Conservation (phyloP, 371 early-diverging fungal genomes). For the Umbelopsis sp. region DNA sequence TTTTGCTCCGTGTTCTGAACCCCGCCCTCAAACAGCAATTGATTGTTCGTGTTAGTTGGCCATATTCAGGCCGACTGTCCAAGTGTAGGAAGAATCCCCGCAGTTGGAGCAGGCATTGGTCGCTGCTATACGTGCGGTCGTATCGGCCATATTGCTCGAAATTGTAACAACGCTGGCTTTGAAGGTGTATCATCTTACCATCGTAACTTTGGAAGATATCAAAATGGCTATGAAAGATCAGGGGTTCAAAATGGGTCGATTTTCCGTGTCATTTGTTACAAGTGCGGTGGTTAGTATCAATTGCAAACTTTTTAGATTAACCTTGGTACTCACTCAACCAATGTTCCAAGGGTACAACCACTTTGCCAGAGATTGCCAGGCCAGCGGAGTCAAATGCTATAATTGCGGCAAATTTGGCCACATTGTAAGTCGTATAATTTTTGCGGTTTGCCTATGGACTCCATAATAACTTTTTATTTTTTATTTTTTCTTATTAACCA, state of each 20-base stretch:
- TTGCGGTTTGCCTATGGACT: not conserved
- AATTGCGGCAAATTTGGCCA: slow-evolving; percentile 65
- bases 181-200: slow-evolving; percentile 25
- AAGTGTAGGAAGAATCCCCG: slow-evolving; percentile 27
- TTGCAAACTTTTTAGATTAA: not conserved
- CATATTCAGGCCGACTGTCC: slow-evolving; percentile 66
- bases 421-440: slow-evolving; percentile 36
- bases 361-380: slow-evolving; percentile 67
- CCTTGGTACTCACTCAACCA: no score
- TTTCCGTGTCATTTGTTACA: slow-evolving; percentile 55
- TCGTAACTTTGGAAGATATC: slow-evolving; percentile 15
- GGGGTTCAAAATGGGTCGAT: slow-evolving; percentile 20
- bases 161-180: slow-evolving; percentile 45
- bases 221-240: slow-evolving; percentile 16
- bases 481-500: not conserved
- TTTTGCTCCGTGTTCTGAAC: not conserved
- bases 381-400: slow-evolving; percentile 62
- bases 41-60: slow-evolving; percentile 43
- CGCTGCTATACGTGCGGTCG: slow-evolving; percentile 64
- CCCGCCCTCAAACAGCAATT: not conserved
- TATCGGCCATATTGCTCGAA: slow-evolving; percentile 63
- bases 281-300: slow-evolving; percentile 48
- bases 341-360: slow-evolving; percentile 53
- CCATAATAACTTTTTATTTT: not conserved
- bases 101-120: slow-evolving; percentile 30